Evolutionary conservation across 1,139 yeast species (phyloP), one percentile per base, ranked within the genome.

Genomic region (Hyphopichia wangnamkhiaoensis): DNA sequence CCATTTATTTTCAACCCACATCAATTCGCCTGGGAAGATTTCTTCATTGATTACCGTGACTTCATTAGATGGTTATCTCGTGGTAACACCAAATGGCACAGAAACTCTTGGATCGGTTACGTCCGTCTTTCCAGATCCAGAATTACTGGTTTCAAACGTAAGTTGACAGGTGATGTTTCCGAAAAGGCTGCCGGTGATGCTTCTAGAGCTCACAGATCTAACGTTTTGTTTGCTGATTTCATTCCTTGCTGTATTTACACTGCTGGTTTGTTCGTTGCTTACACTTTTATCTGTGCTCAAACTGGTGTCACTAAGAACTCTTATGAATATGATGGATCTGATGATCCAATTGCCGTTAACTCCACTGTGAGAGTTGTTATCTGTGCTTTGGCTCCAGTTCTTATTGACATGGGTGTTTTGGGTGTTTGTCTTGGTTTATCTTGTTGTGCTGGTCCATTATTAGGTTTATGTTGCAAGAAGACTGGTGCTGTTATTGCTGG

Each of bases 81-180:
- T 74, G 98, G 98, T 80, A 94, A 94, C 74, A 85, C 94, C 59
- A 89, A 91, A 68, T 93, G 96, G 93, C 98, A 94, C 73, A 86
- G 95, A 76, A 93, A 93, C 75, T 94, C 98, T 13, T 93, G 99
- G 99, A 91, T 94, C 64, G 98, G 98, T 48, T 93, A 90, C 65
- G 87, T 91, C 48, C 84, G 98, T 70, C 79, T 91, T 71, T 81
- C 95, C 15, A 85, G 99, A 79, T 89, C 98, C 34, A 87, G 98
- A 73, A 78, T 93, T 50, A 93, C 98, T 51, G 99, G 99, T 77
- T 91, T 87, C 85, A 93, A 93, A 81, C 80, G 96, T 58, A 89
- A 88, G 74, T 73, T 86, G 56, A 76, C 79, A 56, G 95, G 95
- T 50, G 95, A 89, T 58, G 81, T 80, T 49, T 86, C 95, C 48